Evolutionary conservation across 495 filamentous ascomycete genomes (phyloP).

Genomic region (Halenospora varia): DNA sequence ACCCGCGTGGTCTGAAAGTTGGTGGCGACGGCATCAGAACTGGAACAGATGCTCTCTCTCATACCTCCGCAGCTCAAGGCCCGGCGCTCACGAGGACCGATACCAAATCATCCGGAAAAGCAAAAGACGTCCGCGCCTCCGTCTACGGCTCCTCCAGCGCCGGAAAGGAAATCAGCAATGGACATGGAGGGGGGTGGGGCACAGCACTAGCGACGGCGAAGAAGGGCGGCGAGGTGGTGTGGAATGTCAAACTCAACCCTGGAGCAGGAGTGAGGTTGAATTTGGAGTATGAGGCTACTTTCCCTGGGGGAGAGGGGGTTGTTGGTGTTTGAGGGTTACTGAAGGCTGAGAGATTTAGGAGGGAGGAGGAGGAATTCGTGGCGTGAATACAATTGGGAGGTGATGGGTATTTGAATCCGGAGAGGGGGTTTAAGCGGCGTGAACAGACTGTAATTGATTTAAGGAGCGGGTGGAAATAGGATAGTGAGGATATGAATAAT

Average conservation of each 20-base stretch:
- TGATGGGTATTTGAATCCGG: too few species aligned
- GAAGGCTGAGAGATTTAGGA: too few species aligned
- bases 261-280: slow-evolving; percentile 51
- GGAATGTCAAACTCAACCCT: slow-evolving; percentile 54
- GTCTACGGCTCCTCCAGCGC: slow-evolving; percentile 7
- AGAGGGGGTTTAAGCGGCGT: too few species aligned
- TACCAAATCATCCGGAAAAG: slow-evolving; percentile 2
- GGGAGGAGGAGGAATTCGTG: too few species aligned
- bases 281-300: slow-evolving; percentile 60
- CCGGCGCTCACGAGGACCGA: background rate
- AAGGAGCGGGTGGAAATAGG: too few species aligned
- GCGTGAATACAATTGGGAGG: too few species aligned
- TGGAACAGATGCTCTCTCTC: slow-evolving; percentile 26
- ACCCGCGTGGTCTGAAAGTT: slow-evolving; percentile 46
- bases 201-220: slow-evolving; percentile 42
- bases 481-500: too few species aligned
- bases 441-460: too few species aligned
- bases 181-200: too few species aligned
- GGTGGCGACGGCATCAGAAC: slow-evolving; percentile 39
- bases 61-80: slow-evolving; percentile 4
- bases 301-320: slow-evolving; percentile 48
- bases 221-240: slow-evolving; percentile 59
- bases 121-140: slow-evolving; percentile 10
- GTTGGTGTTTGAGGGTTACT: slow-evolving; percentile 19
- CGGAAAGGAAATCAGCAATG: slow-evolving; percentile 33